Evolutionary conservation across 306 rosid species (phyloP).

Genomic region (Cucumis sativus): Cucumber_9930_V3 NC_026660.2:2231001-2231500

Average conservation of each 20-base stretch:
- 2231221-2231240: not conserved
- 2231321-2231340: not conserved
- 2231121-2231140: not conserved
- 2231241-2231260: not conserved
- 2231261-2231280: not conserved
- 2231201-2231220: not conserved
- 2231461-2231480: constrained; percentile 15
- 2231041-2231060: not conserved
- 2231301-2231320: not conserved
- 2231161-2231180: not conserved
- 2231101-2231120: not conserved
- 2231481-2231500: constrained; percentile 20
- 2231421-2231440: constrained; percentile 28
- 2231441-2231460: constrained; percentile 27
- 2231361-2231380: not conserved
- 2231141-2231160: not conserved
- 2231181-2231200: not conserved
- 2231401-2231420: constrained; percentile 49
- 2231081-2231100: not conserved
- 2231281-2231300: not conserved
- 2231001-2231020: not conserved
- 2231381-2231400: constrained; percentile 67
- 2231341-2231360: not conserved
- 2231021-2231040: not conserved
- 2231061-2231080: not conserved